A percentile compares a stretch with the other conserved stretches of the same genome.
phyloP scores from a whole-genome alignment of 257 asterid species.

The Solanum pennellii region DNA sequence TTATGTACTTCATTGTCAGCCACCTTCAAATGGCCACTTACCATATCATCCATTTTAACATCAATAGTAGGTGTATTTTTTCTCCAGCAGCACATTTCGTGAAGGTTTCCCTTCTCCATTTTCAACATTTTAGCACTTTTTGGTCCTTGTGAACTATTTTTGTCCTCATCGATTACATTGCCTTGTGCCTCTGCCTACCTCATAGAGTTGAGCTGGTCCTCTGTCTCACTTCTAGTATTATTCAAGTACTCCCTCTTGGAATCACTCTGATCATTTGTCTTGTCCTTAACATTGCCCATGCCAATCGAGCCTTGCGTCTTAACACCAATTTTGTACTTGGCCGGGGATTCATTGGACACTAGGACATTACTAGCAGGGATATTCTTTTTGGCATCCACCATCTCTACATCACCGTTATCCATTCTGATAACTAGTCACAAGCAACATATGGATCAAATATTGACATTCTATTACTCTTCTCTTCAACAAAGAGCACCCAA shows the following conservation, averaged over 20 bases:
- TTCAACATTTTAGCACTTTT: not conserved
- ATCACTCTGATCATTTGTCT: slow-evolving; percentile 9
- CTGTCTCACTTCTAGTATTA: not conserved
- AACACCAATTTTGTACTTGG: too few species aligned
- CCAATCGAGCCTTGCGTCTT: too few species aligned
- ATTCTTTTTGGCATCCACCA: slow-evolving; percentile 31
- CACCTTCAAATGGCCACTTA: slow-evolving; percentile 5
- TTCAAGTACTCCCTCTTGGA: not conserved
- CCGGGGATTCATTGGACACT: too few species aligned
- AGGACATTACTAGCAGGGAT: not conserved
- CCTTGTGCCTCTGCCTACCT: not conserved
- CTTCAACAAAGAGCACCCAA: not conserved
- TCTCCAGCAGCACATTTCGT: slow-evolving; percentile 5
- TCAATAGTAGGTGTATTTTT: slow-evolving; percentile 6
- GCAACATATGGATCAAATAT: not conserved
- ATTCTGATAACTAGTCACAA: slow-evolving; percentile 14
- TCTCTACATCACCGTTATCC: slow-evolving; percentile 35
- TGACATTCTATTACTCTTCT: not conserved
- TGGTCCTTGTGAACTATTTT: not conserved
- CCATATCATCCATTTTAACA: slow-evolving; percentile 8
- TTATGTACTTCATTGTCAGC: slow-evolving; percentile 8
- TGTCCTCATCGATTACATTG: not conserved
- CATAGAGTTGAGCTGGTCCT: not conserved
- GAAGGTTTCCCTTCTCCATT: not conserved
- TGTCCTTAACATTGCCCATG: not conserved